These are phyloP conservation scores for Geotrichum restrictum DNA, from an alignment of 1,139 yeast genomes.

Conservation along the genomic window DNA sequence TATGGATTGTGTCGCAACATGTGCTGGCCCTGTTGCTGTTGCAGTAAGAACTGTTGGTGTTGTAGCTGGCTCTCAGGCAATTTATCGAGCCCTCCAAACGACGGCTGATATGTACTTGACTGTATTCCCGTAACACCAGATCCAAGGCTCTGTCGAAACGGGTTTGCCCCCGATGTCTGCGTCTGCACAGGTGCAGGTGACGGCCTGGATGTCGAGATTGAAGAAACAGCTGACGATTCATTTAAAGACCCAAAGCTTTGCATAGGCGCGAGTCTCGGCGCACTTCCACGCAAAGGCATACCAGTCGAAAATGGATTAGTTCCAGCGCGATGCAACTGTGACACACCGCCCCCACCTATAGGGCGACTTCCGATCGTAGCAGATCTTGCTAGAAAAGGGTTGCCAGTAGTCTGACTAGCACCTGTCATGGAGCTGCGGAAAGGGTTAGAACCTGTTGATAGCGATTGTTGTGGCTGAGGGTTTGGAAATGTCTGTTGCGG, in stretches of 20 bases:
- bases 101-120: conserved; percentile 4
- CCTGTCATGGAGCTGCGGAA: conserved; percentile 28
- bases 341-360: conserved; percentile 28
- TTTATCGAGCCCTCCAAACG: conserved; percentile 6
- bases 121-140: conserved; percentile 3
- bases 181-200: conserved; percentile 10
- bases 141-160: conserved; percentile 17
- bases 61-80: neutral
- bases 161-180: conserved; percentile 19
- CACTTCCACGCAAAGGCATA: conserved; percentile 40
- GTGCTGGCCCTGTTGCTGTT: conserved; percentile 5
- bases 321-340: conserved; percentile 36
- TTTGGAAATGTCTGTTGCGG: conserved; percentile 26
- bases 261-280: conserved; percentile 22
- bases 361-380: conserved; percentile 21
- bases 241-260: conserved; percentile 15
- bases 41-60: neutral
- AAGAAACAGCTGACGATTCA: conserved; percentile 1
- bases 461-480: conserved; percentile 25
- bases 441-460: conserved; percentile 35
- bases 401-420: conserved; percentile 22
- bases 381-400: conserved; percentile 32
- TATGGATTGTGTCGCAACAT: neutral
- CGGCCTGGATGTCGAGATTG: neutral
- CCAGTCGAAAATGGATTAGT: conserved; percentile 48